phyloP scores from a whole-genome alignment of 495 filamentous ascomycete genomes.

The Lasiosphaeria ovina region DNA sequence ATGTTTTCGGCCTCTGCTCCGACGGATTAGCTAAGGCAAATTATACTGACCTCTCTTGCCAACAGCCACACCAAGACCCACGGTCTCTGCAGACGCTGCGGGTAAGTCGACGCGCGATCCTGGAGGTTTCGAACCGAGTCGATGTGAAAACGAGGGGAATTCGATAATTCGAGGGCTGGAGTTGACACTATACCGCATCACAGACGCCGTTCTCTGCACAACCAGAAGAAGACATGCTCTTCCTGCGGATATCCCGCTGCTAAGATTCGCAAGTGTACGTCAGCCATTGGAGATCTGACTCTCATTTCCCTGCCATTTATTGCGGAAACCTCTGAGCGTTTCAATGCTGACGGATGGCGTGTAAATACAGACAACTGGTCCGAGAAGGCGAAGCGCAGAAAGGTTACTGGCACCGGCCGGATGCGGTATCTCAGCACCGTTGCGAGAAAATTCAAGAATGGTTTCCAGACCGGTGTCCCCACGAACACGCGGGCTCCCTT shows the following conservation, averaged over 20 bases:
- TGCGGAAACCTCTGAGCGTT: background rate
- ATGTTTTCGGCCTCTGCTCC: slow-evolving; percentile 15
- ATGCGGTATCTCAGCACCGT: slow-evolving; percentile 89
- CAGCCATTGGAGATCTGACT: slow-evolving; percentile 8
- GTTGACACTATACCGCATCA: slow-evolving; percentile 27
- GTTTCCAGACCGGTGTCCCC: slow-evolving; percentile 86
- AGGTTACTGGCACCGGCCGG: slow-evolving; percentile 94
- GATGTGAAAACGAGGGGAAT: slow-evolving; percentile 7
- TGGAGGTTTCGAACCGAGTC: background rate
- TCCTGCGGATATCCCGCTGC: slow-evolving; percentile 97
- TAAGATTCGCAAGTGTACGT: slow-evolving; percentile 98
- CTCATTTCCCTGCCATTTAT: background rate
- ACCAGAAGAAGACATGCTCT: slow-evolving; percentile 98
- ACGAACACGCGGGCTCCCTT: slow-evolving; percentile 74
- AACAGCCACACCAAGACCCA: slow-evolving; percentile 95
- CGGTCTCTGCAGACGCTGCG: slow-evolving; percentile 98
- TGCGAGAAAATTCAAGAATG: slow-evolving; percentile 89
- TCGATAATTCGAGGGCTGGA: slow-evolving; percentile 6
- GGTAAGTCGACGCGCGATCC: slow-evolving; percentile 56
- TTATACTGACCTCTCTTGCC: slow-evolving; percentile 20
- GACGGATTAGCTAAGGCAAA: background rate
- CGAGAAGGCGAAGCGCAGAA: slow-evolving; percentile 99
- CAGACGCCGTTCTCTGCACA: slow-evolving; percentile 93
- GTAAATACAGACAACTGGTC: slow-evolving; percentile 83
- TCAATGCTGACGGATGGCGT: slow-evolving; percentile 20